Evolutionary conservation across 805 yeast species (phyloP).

Genomic region (Candida tallmaniae): DNA sequence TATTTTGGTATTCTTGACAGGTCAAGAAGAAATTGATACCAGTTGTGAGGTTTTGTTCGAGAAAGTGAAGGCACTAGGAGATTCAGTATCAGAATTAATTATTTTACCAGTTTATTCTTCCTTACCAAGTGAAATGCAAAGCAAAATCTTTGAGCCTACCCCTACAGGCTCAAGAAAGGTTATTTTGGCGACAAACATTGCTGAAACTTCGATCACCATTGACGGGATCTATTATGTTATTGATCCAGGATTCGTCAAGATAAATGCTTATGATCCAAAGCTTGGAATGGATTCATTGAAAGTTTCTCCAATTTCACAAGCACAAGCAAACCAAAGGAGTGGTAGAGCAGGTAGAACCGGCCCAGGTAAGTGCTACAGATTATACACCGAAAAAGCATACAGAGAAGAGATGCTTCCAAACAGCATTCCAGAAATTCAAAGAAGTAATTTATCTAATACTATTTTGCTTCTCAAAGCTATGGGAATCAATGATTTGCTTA

Average conservation of each 20-base stretch:
- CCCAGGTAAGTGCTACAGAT: conserved; percentile 88
- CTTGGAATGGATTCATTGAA: conserved; percentile 87
- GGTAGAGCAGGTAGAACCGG: conserved; percentile 98
- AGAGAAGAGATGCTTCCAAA: conserved; percentile 72
- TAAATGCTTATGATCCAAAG: conserved; percentile 82
- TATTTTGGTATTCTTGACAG: conserved; percentile 77
- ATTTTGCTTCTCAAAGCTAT: conserved; percentile 83
- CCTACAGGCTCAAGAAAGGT: conserved; percentile 82
- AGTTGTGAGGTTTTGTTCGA: conserved; percentile 72
- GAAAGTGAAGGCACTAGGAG: conserved; percentile 60
- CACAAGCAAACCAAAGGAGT: conserved; percentile 92
- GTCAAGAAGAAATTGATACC: conserved; percentile 93
- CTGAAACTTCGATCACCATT: conserved; percentile 94
- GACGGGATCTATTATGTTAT: conserved; percentile 90
- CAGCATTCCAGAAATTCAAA: conserved; percentile 85
- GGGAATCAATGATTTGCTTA: conserved; percentile 76
- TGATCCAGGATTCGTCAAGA: conserved; percentile 92
- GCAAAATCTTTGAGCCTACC: conserved; percentile 83
- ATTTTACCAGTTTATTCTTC: conserved; percentile 89
- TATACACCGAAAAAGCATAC: conserved; percentile 84
- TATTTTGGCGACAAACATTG: conserved; percentile 92
- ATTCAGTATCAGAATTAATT: conserved; percentile 56
- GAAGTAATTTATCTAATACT: conserved; percentile 82
- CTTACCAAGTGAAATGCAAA: conserved; percentile 85
- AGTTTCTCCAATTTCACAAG: conserved; percentile 85